Conservation (phyloP, 2,329 filamentous ascomycete genomes). For the Westerdykella ornata region DNA sequence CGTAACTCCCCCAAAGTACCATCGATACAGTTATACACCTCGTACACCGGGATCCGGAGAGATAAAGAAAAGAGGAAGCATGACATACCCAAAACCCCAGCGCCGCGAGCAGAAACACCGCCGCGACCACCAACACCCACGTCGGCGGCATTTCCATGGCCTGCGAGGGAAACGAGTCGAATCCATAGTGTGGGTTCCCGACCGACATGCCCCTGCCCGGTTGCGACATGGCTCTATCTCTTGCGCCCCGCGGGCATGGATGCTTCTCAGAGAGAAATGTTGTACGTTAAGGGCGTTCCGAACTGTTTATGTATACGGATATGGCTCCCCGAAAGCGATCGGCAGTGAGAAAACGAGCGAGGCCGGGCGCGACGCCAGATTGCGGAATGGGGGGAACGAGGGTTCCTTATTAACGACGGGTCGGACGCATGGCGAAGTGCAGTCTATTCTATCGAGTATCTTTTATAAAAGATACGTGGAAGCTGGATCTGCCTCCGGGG, state of each 20-base stretch:
- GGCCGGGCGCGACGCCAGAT: background rate
- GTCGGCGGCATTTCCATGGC: slow-evolving; percentile 27
- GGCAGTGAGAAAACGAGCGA: slow-evolving; percentile 4
- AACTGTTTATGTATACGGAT: too few species aligned
- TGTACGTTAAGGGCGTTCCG: too few species aligned
- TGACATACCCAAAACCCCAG: slow-evolving; percentile 27
- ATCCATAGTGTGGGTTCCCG: slow-evolving; percentile 10
- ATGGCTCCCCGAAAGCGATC: slow-evolving; percentile 16
- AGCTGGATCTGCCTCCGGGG: slow-evolving; percentile 17
- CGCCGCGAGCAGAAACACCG: slow-evolving; percentile 20
- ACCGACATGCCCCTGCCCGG: background rate
- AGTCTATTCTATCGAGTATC: too few species aligned
- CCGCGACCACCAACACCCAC: slow-evolving; percentile 24
- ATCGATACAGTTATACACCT: too few species aligned
- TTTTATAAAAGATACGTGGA: slow-evolving; percentile 36
- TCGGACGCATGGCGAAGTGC: slow-evolving; percentile 19
- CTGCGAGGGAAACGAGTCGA: slow-evolving; percentile 19
- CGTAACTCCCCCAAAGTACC: too few species aligned
- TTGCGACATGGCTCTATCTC: background rate
- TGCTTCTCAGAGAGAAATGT: too few species aligned
- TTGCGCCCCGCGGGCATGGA: background rate
- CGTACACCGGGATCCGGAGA: too few species aligned
- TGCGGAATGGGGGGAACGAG: background rate
- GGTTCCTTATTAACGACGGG: slow-evolving; percentile 4
- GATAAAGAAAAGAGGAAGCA: too few species aligned